Evolutionary conservation across 2,329 filamentous ascomycete genomes (phyloP).

Genomic region (Seiridium cupressi): DNA sequence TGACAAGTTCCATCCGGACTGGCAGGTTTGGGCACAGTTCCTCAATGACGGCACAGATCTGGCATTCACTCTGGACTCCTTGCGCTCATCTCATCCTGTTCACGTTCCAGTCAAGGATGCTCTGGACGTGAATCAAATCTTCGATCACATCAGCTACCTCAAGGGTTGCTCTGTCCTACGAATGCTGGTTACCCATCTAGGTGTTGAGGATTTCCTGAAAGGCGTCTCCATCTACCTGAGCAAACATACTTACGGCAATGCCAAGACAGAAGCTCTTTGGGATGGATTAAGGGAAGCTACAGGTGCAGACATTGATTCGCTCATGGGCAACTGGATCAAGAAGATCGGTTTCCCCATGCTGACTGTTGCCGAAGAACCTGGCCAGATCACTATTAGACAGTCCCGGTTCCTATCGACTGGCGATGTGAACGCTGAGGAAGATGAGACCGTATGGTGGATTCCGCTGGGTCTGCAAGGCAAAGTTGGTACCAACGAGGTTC

Average conservation of each 20-base stretch:
- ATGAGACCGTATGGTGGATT: conserved; percentile 93
- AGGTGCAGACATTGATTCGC: conserved; percentile 76
- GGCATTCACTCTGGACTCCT: conserved; percentile 84
- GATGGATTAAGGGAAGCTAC: conserved; percentile 82
- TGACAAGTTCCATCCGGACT: conserved; percentile 90
- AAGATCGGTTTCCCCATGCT: conserved; percentile 94
- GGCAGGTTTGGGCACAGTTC: conserved; percentile 98
- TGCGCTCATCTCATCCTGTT: conserved; percentile 91
- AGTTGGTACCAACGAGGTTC: conserved; percentile 58
- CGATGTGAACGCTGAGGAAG: conserved; percentile 87
- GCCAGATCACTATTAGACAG: conserved; percentile 80
- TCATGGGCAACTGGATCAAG: conserved; percentile 95
- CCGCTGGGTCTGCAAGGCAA: conserved; percentile 84
- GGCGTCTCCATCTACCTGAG: conserved; percentile 90
- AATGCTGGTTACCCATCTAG: conserved; percentile 91
- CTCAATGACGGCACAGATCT: conserved; percentile 92
- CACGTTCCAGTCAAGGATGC: conserved; percentile 93
- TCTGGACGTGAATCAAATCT: conserved; percentile 95
- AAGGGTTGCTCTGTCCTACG: conserved; percentile 96
- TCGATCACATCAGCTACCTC: conserved; percentile 93
- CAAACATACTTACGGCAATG: conserved; percentile 83
- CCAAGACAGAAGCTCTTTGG: conserved; percentile 91
- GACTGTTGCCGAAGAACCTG: conserved; percentile 78
- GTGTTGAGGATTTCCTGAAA: conserved; percentile 82
- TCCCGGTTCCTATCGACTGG: conserved; percentile 88